Evolutionary conservation across 768 basidiomycete genomes (phyloP), one percentile per base, ranked within the genome.

Genomic region (Pholiota microspora): DNA sequence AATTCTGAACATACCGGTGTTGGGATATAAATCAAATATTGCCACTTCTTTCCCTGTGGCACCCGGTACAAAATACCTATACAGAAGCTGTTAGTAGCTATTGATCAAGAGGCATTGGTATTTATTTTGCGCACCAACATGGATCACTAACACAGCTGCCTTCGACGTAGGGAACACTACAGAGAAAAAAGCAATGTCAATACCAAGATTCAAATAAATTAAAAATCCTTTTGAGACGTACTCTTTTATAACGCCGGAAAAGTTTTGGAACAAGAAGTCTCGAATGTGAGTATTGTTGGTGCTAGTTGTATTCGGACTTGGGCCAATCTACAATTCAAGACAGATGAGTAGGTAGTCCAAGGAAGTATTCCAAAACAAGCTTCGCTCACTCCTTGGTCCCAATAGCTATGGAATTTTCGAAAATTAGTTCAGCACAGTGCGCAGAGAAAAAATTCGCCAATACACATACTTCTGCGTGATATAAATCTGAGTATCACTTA

Each of bases 401-500:
- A 83, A 59, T 86, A 86, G 67, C 83, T 86, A 40, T 7, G n/a
- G n/a, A n/a, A n/a, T n/a, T n/a, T n/a, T n/a, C n/a, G n/a, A n/a
- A n/a, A n/a, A n/a, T n/a, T n/a, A n/a, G n/a, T n/a, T n/a, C n/a
- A n/a, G n/a, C n/a, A n/a, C n/a, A n/a, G n/a, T n/a, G n/a, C n/a
- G n/a, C n/a, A n/a, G n/a, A n/a, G n/a, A n/a, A n/a, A n/a, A n/a
- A n/a, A n/a, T n/a, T n/a, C n/a, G n/a, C n/a, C n/a, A n/a, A n/a
- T n/a, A n/a, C n/a, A 31, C 49, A 24, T 63, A 83, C 82, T 84
- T 86, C 64, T 85, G 84, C 1, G 83, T 85, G 13, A 83, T 69
- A 57, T 79, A 83, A 29, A 84, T 85, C 82, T 84, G n/a, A n/a
- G n/a, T n/a, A n/a, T n/a, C n/a, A n/a, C n/a, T n/a, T n/a, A n/a